These are phyloP conservation scores for Trichothecium roseum DNA, from an alignment of 2,329 filamentous ascomycete species.

Conservation along the genomic window DNA sequence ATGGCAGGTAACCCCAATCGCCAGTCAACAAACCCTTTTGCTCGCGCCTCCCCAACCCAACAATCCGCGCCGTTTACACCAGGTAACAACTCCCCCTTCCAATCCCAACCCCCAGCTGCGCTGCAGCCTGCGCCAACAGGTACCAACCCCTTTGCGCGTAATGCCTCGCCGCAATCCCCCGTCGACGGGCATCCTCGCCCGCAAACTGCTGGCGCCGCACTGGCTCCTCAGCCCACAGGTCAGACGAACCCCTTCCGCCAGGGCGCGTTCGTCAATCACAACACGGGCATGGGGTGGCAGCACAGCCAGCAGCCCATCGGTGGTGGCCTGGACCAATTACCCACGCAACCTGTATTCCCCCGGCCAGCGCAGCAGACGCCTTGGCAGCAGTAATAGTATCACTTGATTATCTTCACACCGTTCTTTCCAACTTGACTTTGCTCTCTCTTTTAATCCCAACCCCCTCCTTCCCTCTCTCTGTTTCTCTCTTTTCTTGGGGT, in stretches of 20 bases:
- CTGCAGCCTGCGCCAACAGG: slow-evolving; percentile 41
- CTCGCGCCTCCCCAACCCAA: slow-evolving; percentile 48
- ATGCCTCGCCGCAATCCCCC: slow-evolving; percentile 21
- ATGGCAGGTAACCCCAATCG: slow-evolving; percentile 33
- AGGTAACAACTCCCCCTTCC: slow-evolving; percentile 31
- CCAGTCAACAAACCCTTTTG: slow-evolving; percentile 81
- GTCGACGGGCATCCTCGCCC: slow-evolving; percentile 26
- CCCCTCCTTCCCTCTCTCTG: slow-evolving; percentile 2
- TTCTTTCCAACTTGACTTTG: neutral
- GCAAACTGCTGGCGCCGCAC: slow-evolving; percentile 32
- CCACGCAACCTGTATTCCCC: slow-evolving; percentile 78
- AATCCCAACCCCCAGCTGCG: slow-evolving; percentile 28
- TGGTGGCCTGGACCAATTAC: slow-evolving; percentile 67
- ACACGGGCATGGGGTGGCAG: slow-evolving; percentile 85
- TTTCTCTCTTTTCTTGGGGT: slow-evolving; percentile 3
- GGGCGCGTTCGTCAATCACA: slow-evolving; percentile 79
- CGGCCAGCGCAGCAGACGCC: slow-evolving; percentile 56
- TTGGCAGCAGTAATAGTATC: slow-evolving; percentile 44
- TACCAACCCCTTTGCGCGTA: slow-evolving; percentile 48
- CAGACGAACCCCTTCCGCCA: slow-evolving; percentile 94
- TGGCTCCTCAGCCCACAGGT: slow-evolving; percentile 71
- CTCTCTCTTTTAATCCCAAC: neutral
- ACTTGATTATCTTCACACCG: no score
- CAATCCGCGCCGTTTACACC: slow-evolving; percentile 20
- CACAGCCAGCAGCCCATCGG: slow-evolving; percentile 68